phyloP scores from a whole-genome alignment of 352 stramenopile genomes.

The Pythium sukuiense region DNA sequence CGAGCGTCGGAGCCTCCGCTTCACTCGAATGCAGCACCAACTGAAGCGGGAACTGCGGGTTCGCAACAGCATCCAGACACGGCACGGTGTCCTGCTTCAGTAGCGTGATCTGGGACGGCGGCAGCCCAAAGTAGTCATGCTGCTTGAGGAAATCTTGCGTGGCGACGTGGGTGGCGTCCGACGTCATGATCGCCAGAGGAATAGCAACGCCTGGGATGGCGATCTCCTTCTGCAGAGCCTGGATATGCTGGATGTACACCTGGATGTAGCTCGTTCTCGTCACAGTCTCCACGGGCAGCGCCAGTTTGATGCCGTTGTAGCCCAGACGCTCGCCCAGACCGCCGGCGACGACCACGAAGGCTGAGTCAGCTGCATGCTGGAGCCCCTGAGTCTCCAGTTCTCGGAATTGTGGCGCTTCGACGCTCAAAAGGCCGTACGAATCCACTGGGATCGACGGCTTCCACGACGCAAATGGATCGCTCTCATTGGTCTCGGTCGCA shows the following conservation, averaged over 20 bases:
- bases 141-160: constrained; percentile 89
- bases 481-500: background rate
- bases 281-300: constrained; percentile 92
- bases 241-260: constrained; percentile 93
- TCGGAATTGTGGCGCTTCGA: constrained; percentile 42
- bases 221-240: constrained; percentile 81
- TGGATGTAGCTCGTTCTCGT: constrained; percentile 92
- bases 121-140: constrained; percentile 95
- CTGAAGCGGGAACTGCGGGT: constrained; percentile 38
- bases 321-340: constrained; percentile 96
- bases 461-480: constrained; percentile 32
- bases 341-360: constrained; percentile 97
- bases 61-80: constrained; percentile 47
- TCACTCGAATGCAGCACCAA: constrained; percentile 18
- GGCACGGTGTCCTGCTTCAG: constrained; percentile 98
- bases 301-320: constrained; percentile 97
- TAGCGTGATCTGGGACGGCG: constrained; percentile 90
- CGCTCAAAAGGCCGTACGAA: constrained; percentile 19
- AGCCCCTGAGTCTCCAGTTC: constrained; percentile 55
- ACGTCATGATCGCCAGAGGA: constrained; percentile 98
- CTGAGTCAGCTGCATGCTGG: constrained; percentile 69
- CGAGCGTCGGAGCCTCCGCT: constrained; percentile 27
- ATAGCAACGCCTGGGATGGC: constrained; percentile 44
- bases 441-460: constrained; percentile 46
- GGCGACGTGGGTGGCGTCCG: constrained; percentile 92